Conservation (phyloP, 352 stramenopile genomes). For the Pythium utonaiense region DNA sequence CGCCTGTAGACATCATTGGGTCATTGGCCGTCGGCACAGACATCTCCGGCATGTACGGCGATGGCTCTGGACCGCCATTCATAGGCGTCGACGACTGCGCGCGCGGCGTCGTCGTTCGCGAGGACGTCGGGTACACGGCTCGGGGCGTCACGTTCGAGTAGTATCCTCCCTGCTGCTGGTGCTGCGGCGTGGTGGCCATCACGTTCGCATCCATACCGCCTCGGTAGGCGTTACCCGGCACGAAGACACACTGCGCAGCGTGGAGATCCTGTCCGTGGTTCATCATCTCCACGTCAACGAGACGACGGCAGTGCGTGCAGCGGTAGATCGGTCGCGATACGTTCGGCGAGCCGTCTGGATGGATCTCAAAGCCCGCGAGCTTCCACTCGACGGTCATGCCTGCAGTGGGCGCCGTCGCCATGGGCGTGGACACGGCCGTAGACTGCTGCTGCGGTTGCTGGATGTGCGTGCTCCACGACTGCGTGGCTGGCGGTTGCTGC, state of each 20-base stretch:
- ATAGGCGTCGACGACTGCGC: conserved; percentile 3
- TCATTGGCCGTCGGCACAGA: background rate
- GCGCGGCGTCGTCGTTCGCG: conserved; percentile 12
- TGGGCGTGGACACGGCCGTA: conserved; percentile 21
- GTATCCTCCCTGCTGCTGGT: conserved; percentile 38
- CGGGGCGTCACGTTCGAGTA: conserved; percentile 22
- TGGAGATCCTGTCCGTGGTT: conserved; percentile 55
- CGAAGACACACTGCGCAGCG: conserved; percentile 52
- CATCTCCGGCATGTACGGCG: conserved; percentile 6
- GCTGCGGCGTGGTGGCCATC: conserved; percentile 37
- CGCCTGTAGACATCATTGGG: background rate
- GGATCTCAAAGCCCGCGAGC: conserved; percentile 77
- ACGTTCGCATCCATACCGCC: conserved; percentile 23
- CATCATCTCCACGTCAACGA: conserved; percentile 74
- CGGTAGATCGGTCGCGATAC: conserved; percentile 72
- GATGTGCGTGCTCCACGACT: conserved; percentile 49
- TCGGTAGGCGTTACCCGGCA: conserved; percentile 6
- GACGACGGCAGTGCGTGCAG: conserved; percentile 57
- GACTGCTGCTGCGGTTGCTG: conserved; percentile 32
- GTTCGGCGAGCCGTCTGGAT: conserved; percentile 64
- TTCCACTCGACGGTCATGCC: conserved; percentile 58
- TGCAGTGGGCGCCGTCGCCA: conserved; percentile 11
- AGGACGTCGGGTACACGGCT: conserved; percentile 14
- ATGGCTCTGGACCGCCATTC: conserved; percentile 6
- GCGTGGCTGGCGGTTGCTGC: conserved; percentile 11